These are phyloP conservation scores for Penicillium alfredii DNA, from an alignment of 495 filamentous ascomycete genomes.

Conservation along the genomic window DNA sequence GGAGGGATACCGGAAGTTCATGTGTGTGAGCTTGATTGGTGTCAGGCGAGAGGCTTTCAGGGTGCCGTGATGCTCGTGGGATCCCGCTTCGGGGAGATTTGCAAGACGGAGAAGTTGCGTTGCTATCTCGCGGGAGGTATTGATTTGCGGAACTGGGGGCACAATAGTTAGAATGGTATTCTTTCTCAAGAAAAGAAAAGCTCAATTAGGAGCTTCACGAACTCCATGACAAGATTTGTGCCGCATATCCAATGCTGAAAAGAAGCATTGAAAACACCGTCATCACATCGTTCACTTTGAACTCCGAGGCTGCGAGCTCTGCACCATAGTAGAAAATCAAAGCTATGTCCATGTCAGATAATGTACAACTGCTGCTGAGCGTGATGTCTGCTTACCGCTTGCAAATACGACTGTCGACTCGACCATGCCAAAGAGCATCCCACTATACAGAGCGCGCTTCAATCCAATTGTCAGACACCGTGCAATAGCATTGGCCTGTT, in stretches of 20 bases:
- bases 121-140: conserved; percentile 64
- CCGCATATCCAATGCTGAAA: conserved; percentile 69
- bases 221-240: conserved; percentile 59
- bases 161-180: neutral
- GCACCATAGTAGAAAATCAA: conserved; percentile 82
- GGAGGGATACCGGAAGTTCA: conserved; percentile 66
- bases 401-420: conserved; percentile 66
- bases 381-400: conserved; percentile 37
- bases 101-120: conserved; percentile 68
- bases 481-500: conserved; percentile 49
- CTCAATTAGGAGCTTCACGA: conserved; percentile 18
- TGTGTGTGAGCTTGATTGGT: conserved; percentile 53
- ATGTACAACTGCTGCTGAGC: neutral
- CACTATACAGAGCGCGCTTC: conserved; percentile 51
- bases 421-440: conserved; percentile 68
- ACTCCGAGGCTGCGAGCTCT: conserved; percentile 47
- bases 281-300: conserved; percentile 53
- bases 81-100: conserved; percentile 42
- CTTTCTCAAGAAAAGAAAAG: too few species aligned
- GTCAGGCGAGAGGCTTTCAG: conserved; percentile 43
- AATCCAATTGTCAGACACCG: conserved; percentile 25
- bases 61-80: conserved; percentile 54
- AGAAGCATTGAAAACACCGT: conserved; percentile 77
- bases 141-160: conserved; percentile 66
- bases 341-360: conserved; percentile 37